phyloP scores from a whole-genome alignment of 2,329 filamentous ascomycete genomes.

The Xylariomycetidae sp. region DNA sequence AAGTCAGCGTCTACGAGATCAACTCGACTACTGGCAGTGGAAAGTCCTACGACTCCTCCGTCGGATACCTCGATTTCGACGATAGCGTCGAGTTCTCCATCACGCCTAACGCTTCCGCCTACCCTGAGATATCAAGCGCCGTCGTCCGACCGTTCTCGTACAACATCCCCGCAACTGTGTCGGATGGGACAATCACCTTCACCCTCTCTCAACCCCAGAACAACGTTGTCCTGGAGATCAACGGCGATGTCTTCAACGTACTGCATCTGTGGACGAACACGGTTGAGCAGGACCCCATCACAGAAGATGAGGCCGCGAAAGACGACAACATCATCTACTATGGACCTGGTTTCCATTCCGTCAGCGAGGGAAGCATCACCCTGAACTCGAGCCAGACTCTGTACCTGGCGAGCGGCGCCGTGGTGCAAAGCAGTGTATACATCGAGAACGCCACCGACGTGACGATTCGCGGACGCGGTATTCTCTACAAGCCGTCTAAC shows the following conservation, averaged over 20 bases:
- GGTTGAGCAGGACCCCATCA: constrained; percentile 8
- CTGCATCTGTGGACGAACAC: constrained; percentile 20
- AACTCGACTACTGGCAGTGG: not conserved
- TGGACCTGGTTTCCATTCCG: constrained; percentile 18
- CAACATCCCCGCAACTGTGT: not conserved
- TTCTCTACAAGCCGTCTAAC: constrained; percentile 11
- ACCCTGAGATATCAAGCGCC: too few species aligned
- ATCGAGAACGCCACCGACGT: constrained; percentile 14
- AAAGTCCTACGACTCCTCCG: not conserved
- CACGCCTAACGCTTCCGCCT: too few species aligned
- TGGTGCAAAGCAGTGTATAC: constrained; percentile 10
- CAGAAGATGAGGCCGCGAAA: constrained; percentile 7
- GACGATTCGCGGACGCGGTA: constrained; percentile 18
- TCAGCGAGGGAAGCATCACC: constrained; percentile 7
- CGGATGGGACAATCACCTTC: not conserved
- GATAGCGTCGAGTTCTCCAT: too few species aligned
- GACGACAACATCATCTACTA: constrained; percentile 19
- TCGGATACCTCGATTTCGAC: not conserved
- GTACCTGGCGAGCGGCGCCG: constrained; percentile 14
- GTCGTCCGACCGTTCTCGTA: too few species aligned
- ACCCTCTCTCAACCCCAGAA: not conserved
- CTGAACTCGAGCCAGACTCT: constrained; percentile 13
- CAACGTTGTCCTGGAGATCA: constrained; percentile 18
- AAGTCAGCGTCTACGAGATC: not conserved
- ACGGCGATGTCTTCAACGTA: constrained; percentile 21